Evolutionary conservation across 306 rosid genomes (phyloP).

Genomic region (Begonia masoniana): DNA sequence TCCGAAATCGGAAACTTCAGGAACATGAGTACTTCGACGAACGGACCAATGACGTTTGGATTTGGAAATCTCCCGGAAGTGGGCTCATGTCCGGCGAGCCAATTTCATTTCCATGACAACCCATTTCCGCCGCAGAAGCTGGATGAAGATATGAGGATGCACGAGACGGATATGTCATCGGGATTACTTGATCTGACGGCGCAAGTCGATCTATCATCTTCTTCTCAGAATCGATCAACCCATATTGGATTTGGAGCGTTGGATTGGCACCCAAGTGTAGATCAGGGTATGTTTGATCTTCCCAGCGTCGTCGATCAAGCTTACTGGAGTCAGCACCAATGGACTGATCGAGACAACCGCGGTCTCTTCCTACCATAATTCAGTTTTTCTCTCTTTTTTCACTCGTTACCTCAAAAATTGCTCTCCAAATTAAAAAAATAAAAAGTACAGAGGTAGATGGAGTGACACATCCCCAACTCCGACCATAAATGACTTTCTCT

Average conservation of each 20-base stretch:
- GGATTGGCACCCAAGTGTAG: constrained; percentile 10
- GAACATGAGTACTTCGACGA: constrained; percentile 17
- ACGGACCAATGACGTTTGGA: constrained; percentile 7
- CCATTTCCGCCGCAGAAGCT: constrained; percentile 33
- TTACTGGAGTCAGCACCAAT: neutral
- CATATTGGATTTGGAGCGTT: neutral
- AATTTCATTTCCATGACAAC: constrained; percentile 6
- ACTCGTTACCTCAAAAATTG: neutral
- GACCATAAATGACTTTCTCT: too few species aligned
- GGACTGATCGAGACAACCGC: neutral
- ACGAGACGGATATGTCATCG: constrained; percentile 35
- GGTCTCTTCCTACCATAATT: neutral
- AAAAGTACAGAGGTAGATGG: too few species aligned
- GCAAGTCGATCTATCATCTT: constrained; percentile 37
- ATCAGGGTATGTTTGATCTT: neutral
- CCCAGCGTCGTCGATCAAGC: neutral
- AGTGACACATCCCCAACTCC: too few species aligned
- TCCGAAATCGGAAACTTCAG: constrained; percentile 70
- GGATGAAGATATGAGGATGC: constrained; percentile 18
- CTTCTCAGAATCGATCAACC: constrained; percentile 28
- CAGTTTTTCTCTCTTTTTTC: neutral
- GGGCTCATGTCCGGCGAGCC: constrained; percentile 38
- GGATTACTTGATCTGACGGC: constrained; percentile 40
- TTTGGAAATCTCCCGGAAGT: constrained; percentile 29
- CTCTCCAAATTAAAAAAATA: too few species aligned